Evolutionary conservation across 176 grass and related monocot genomes (phyloP).

Genomic region (Raddia guianensis): DNA sequence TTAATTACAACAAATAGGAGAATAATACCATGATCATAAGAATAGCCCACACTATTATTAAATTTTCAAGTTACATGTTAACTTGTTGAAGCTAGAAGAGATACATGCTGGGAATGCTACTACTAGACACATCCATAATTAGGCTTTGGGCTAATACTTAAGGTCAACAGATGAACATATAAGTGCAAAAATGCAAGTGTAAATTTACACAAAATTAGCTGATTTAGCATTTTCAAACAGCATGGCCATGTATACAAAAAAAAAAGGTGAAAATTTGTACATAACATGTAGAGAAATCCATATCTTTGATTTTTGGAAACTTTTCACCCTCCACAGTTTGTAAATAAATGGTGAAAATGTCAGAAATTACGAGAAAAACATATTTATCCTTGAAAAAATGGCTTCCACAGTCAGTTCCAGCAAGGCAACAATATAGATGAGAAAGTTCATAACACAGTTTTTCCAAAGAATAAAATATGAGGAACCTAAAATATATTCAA

Average conservation of each 20-base stretch:
- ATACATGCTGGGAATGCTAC: neutral
- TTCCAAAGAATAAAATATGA: neutral
- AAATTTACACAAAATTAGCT: neutral
- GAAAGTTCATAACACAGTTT: conserved; percentile 8
- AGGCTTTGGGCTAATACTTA: neutral
- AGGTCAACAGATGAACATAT: neutral
- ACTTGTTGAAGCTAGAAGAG: neutral
- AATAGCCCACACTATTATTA: neutral
- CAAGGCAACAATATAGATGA: conserved; percentile 39
- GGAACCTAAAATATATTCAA: neutral
- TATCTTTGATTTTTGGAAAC: neutral
- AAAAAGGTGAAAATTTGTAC: neutral
- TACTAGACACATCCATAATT: neutral
- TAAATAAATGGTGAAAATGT: conserved; percentile 1
- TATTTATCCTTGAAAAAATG: conserved; percentile 63
- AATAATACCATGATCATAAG: neutral
- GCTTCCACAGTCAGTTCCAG: conserved; percentile 54
- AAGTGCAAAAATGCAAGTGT: neutral
- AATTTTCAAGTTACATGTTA: neutral
- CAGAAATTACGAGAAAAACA: conserved; percentile 47
- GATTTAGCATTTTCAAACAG: neutral
- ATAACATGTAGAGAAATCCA: neutral
- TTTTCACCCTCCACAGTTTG: neutral
- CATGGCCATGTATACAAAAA: conserved; percentile 4
- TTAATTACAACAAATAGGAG: neutral